A percentile compares a stretch with the other conserved stretches of the same genome.
These are phyloP conservation scores for Calycina marina DNA, from an alignment of 2,329 filamentous ascomycete genomes.

Conservation along the genomic window DNA sequence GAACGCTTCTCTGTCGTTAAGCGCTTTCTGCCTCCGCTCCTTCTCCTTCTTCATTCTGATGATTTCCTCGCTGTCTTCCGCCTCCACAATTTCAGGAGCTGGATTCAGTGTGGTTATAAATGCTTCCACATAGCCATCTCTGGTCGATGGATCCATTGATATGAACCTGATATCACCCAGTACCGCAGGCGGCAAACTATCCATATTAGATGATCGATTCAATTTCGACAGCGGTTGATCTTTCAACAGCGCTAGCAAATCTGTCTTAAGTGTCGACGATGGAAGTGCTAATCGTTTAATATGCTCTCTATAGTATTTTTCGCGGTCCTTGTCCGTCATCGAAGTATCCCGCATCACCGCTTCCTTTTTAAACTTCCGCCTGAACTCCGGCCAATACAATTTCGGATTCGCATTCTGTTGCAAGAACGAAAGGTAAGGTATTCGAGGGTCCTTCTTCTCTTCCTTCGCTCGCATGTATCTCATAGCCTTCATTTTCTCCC, in stretches of 20 bases:
- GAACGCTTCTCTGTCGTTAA: slow-evolving; percentile 46
- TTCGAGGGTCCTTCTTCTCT: slow-evolving; percentile 68
- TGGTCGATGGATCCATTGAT: slow-evolving; percentile 42
- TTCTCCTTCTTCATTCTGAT: slow-evolving; percentile 35
- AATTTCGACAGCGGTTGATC: slow-evolving; percentile 41
- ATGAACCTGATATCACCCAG: slow-evolving; percentile 57
- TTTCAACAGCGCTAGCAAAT: slow-evolving; percentile 51
- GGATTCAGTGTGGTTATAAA: slow-evolving; percentile 50
- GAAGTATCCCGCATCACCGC: slow-evolving; percentile 61
- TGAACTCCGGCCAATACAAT: slow-evolving; percentile 95
- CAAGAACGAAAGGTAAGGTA: slow-evolving; percentile 71
- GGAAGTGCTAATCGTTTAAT: slow-evolving; percentile 52
- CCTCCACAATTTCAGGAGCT: slow-evolving; percentile 33
- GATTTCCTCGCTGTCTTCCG: slow-evolving; percentile 36
- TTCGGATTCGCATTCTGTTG: slow-evolving; percentile 75
- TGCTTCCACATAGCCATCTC: slow-evolving; percentile 51
- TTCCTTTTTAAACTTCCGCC: slow-evolving; percentile 76
- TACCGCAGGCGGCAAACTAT: slow-evolving; percentile 45
- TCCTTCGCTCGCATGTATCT: slow-evolving; percentile 60
- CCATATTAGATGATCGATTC: slow-evolving; percentile 41
- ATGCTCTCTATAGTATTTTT: slow-evolving; percentile 68
- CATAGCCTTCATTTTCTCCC: slow-evolving; percentile 57
- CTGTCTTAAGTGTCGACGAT: slow-evolving; percentile 50
- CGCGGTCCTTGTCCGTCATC: slow-evolving; percentile 60
- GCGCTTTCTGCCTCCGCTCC: slow-evolving; percentile 47